These are phyloP conservation scores for Ormosia semicastrata DNA, from an alignment of 306 rosid genomes.

Conservation along the genomic window DNA sequence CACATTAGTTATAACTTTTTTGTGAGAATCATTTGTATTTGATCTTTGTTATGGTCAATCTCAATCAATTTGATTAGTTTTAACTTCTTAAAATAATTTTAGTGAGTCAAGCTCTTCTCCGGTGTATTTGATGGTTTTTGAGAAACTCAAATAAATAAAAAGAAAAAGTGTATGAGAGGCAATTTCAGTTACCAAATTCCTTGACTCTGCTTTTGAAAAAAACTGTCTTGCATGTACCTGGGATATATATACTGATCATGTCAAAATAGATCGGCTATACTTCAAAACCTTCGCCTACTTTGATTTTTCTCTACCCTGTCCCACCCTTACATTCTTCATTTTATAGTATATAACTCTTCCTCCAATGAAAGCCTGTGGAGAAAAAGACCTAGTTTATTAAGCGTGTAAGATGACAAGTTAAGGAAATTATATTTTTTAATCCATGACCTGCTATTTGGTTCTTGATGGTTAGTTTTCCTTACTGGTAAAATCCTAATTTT, in stretches of 20 bases:
- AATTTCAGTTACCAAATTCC: not conserved
- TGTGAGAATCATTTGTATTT: not conserved
- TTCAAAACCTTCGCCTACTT: not conserved
- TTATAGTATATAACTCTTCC: not conserved
- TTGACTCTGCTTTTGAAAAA: not conserved
- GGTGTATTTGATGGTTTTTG: not conserved
- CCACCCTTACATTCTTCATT: not conserved
- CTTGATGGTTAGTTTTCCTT: not conserved
- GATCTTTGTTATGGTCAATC: not conserved
- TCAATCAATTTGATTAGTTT: not conserved
- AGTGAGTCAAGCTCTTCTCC: not conserved
- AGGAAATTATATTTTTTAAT: not conserved
- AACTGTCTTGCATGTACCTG: slow-evolving; percentile 12
- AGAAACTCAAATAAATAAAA: not conserved
- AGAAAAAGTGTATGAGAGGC: not conserved
- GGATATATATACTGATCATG: not conserved
- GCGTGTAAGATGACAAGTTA: not conserved
- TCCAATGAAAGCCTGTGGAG: not conserved
- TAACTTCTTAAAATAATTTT: not conserved
- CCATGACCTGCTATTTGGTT: not conserved
- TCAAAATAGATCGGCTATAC: not conserved
- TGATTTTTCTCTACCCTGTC: not conserved
- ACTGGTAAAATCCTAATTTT: not conserved
- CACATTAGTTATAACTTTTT: not conserved
- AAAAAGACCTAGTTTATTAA: not conserved